Conservation (phyloP, 2,329 filamentous ascomycete species). For the Verticillium klebahnii region DNA sequence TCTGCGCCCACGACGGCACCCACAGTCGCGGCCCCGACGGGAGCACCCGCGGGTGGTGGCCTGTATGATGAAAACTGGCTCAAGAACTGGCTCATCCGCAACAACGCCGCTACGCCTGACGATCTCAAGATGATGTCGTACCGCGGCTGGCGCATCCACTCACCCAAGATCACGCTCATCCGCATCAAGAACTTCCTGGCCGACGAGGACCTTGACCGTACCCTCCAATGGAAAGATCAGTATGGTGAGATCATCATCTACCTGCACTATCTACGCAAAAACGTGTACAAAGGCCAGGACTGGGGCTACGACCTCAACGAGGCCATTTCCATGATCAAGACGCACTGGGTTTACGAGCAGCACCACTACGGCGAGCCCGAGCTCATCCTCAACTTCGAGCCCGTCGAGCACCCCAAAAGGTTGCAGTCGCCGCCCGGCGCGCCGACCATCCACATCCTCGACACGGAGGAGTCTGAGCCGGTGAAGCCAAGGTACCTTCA, state of each 20-base stretch:
- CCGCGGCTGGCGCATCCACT: slow-evolving; percentile 27
- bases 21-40: background rate
- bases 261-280: slow-evolving; percentile 26
- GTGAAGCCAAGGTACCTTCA: slow-evolving; percentile 10
- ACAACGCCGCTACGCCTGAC: background rate
- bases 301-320: slow-evolving; percentile 25
- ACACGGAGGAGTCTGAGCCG: background rate
- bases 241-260: slow-evolving; percentile 32
- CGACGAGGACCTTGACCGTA: slow-evolving; percentile 41
- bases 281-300: slow-evolving; percentile 16
- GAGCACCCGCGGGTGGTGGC: background rate
- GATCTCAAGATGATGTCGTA: slow-evolving; percentile 17
- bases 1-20: background rate
- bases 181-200: slow-evolving; percentile 39
- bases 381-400: slow-evolving; percentile 19
- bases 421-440: slow-evolving; percentile 2
- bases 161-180: slow-evolving; percentile 25
- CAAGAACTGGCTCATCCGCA: slow-evolving; percentile 9
- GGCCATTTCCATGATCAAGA: slow-evolving; percentile 24
- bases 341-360: slow-evolving; percentile 28
- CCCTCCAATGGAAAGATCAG: slow-evolving; percentile 31
- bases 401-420: background rate
- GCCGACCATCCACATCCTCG: slow-evolving; percentile 2
- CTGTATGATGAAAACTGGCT: slow-evolving; percentile 9
- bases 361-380: slow-evolving; percentile 25